phyloP scores from a whole-genome alignment of 139 green algal species.

The Chlamydomonas urium region DNA sequence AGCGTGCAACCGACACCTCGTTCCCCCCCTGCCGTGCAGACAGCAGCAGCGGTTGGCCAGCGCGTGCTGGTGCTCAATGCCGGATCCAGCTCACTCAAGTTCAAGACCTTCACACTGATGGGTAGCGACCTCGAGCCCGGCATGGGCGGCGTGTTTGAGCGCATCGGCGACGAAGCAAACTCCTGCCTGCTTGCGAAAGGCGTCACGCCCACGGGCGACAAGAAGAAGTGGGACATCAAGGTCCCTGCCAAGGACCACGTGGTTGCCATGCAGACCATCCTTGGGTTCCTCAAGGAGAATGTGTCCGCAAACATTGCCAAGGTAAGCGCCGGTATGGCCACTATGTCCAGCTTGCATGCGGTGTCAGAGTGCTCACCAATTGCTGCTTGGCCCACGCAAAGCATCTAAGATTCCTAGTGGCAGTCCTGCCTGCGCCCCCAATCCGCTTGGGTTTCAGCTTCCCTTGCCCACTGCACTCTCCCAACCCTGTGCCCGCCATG shows the following conservation, averaged over 20 bases:
- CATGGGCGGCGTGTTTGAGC: slow-evolving; percentile 61
- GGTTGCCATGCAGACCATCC: slow-evolving; percentile 44
- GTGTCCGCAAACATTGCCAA: slow-evolving; percentile 25
- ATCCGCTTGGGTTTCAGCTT: too few relatives aligned
- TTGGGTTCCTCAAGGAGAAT: slow-evolving; percentile 44
- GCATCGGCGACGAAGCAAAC: slow-evolving; percentile 59
- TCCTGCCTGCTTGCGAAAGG: slow-evolving; percentile 32
- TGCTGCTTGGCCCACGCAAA: too few relatives aligned
- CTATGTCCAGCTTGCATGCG: too few relatives aligned
- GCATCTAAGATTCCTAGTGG: too few relatives aligned
- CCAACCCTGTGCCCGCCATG: not conserved
- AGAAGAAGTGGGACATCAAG: slow-evolving; percentile 23
- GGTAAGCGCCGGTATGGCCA: too few relatives aligned
- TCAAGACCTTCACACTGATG: slow-evolving; percentile 55
- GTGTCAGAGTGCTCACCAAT: too few relatives aligned
- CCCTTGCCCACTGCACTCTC: too few relatives aligned
- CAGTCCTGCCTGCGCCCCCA: too few relatives aligned
- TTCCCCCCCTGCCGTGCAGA: too few relatives aligned
- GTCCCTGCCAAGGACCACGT: slow-evolving; percentile 42
- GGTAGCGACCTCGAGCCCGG: not conserved
- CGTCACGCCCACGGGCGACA: not conserved
- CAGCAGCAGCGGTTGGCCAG: too few relatives aligned
- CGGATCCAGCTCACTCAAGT: slow-evolving; percentile 64
- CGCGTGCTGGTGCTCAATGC: slow-evolving; percentile 73
- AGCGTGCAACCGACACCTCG: too few relatives aligned